A percentile compares a stretch with the other conserved stretches of the same genome.
Evolutionary conservation across 2,329 filamentous ascomycete genomes (phyloP).

Genomic region (Pseudogymnoascus sp.): DNA sequence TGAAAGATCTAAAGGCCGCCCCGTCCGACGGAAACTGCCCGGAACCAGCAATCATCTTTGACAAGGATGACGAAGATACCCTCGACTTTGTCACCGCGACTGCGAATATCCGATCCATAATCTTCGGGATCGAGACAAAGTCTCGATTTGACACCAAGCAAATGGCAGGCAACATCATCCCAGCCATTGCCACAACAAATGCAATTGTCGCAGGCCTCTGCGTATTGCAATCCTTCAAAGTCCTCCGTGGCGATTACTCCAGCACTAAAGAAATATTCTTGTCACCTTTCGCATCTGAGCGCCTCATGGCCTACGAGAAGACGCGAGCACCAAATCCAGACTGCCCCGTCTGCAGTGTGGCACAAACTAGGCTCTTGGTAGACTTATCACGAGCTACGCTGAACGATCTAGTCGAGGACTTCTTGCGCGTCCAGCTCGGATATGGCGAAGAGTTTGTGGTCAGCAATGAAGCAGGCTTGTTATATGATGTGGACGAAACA

Average conservation of each 20-base stretch:
- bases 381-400: constrained; percentile 68
- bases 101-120: constrained; percentile 76
- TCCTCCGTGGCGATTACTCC: constrained; percentile 63
- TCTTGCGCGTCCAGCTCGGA: constrained; percentile 61
- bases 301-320: constrained; percentile 50
- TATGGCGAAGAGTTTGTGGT: constrained; percentile 78
- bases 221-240: constrained; percentile 86
- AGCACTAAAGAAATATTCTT: constrained; percentile 79
- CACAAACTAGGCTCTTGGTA: constrained; percentile 56
- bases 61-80: constrained; percentile 94
- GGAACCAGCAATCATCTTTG: constrained; percentile 69
- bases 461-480: constrained; percentile 62
- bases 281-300: constrained; percentile 53
- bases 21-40: constrained; percentile 37
- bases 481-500: constrained; percentile 85
- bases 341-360: constrained; percentile 76
- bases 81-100: constrained; percentile 88
- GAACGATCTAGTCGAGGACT: constrained; percentile 66
- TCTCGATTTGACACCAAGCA: constrained; percentile 97
- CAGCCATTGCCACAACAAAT: constrained; percentile 95
- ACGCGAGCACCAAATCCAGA: constrained; percentile 62
- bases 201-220: constrained; percentile 91
- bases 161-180: constrained; percentile 99
- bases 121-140: constrained; percentile 83
- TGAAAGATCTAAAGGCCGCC: constrained; percentile 52